Conservation (phyloP, 176 grass and related monocot genomes). For the Puya raimondii region DNA sequence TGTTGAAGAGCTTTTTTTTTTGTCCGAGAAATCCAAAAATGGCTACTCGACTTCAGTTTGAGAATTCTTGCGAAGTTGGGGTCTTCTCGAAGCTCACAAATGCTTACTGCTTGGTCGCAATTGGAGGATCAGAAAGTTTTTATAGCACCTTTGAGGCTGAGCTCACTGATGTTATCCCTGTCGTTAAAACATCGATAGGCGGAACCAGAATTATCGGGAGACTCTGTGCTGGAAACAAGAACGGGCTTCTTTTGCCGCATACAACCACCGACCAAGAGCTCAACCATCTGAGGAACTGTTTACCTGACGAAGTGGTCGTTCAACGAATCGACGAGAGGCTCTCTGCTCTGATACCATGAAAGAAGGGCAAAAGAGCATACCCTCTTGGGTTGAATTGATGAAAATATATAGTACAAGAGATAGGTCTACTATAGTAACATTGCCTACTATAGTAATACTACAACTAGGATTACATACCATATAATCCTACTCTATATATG, state of each 20-base stretch:
- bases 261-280: conserved; percentile 97
- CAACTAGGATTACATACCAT: too few relatives aligned
- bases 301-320: conserved; percentile 92
- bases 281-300: conserved; percentile 89
- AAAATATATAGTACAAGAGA: too few relatives aligned
- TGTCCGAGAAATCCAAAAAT: too few relatives aligned
- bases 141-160: conserved; percentile 96
- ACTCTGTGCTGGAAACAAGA: conserved; percentile 94
- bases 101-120: conserved; percentile 88
- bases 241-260: conserved; percentile 95
- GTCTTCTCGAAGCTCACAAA: conserved; percentile 97
- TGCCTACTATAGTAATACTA: too few relatives aligned
- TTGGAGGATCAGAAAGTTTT: conserved; percentile 96
- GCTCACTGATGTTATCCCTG: conserved; percentile 72
- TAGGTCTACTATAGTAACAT: too few relatives aligned
- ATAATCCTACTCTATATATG: too few relatives aligned
- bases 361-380: too few relatives aligned
- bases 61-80: conserved; percentile 88
- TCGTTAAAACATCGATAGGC: conserved; percentile 87
- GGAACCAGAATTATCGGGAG: conserved; percentile 84
- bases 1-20: too few relatives aligned
- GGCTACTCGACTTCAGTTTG: conserved; percentile 92
- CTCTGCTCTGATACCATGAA: conserved; percentile 77
- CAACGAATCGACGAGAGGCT: conserved; percentile 85
- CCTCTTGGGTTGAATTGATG: too few relatives aligned